phyloP scores from a whole-genome alignment of 2,329 filamentous ascomycete genomes.

The Ophiocordyceps polyrhachis-furcata region DNA sequence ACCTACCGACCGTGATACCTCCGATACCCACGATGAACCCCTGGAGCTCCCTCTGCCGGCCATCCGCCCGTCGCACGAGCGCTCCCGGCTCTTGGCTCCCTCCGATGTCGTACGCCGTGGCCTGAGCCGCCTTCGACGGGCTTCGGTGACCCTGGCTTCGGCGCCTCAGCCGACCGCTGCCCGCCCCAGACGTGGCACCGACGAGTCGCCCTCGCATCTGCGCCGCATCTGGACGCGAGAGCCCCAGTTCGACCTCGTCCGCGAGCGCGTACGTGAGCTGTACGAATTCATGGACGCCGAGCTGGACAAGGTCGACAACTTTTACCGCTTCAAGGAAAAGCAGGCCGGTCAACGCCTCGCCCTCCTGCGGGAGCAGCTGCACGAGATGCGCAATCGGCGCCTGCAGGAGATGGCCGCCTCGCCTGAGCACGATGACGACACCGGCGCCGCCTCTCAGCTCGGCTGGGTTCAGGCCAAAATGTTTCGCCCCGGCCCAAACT shows the following conservation, averaged over 20 bases:
- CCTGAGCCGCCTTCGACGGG: conserved; percentile 7
- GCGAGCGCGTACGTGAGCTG: conserved; percentile 65
- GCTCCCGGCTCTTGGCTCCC: conserved; percentile 9
- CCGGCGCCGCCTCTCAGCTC: conserved; percentile 9
- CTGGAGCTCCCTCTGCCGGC: conserved; percentile 33
- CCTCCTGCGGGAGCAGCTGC: conserved; percentile 63
- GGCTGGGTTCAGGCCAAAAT: conserved; percentile 31
- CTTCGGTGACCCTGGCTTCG: background rate
- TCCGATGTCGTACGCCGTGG: conserved; percentile 5
- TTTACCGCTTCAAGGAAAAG: conserved; percentile 76
- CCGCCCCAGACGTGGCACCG: conserved; percentile 1
- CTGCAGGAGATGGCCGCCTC: conserved; percentile 45
- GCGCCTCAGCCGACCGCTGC: background rate
- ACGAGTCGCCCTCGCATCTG: conserved; percentile 12
- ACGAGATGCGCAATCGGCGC: conserved; percentile 78
- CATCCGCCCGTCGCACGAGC: conserved; percentile 18
- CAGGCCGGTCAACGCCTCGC: conserved; percentile 58
- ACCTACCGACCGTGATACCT: conserved; percentile 1
- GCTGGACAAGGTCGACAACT: conserved; percentile 77
- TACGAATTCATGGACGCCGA: conserved; percentile 69
- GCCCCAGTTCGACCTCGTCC: conserved; percentile 39
- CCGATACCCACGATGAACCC: conserved; percentile 17
- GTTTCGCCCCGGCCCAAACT: conserved; percentile 39
- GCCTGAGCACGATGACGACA: conserved; percentile 11
- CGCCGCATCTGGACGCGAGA: conserved; percentile 19